Percentiles rank a stretch among this genome's conserved stretches.
Conservation (phyloP, 805 yeast species). For the Saturnispora gosingensis region DNA sequence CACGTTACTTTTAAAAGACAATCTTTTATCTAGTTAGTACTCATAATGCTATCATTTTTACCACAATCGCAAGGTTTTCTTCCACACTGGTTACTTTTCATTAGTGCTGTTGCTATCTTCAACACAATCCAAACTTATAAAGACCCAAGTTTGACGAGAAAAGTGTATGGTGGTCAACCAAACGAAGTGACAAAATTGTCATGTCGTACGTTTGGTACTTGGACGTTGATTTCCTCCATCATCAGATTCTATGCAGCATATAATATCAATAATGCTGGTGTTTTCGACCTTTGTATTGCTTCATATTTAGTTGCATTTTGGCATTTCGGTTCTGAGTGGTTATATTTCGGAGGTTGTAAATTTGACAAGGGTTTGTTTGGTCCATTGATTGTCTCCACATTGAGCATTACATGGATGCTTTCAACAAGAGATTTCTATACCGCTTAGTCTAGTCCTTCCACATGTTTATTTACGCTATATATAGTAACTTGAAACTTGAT, state of each 20-base stretch:
- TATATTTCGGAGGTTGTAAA: constrained; percentile 66
- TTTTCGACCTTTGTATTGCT: constrained; percentile 70
- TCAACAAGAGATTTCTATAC: constrained; percentile 55
- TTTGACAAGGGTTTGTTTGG: constrained; percentile 85
- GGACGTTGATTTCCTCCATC: constrained; percentile 84
- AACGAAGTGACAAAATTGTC: constrained; percentile 51
- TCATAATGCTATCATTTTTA: constrained; percentile 18
- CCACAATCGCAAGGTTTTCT: constrained; percentile 46
- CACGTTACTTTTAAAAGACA: not conserved
- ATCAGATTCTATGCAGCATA: constrained; percentile 85
- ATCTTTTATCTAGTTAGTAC: not conserved
- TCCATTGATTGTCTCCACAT: constrained; percentile 73
- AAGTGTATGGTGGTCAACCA: constrained; percentile 66
- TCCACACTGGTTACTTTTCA: constrained; percentile 72
- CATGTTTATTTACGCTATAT: not conserved
- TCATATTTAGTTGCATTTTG: constrained; percentile 74
- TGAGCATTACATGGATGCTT: constrained; percentile 76
- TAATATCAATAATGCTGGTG: constrained; percentile 54
- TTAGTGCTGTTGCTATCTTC: constrained; percentile 84
- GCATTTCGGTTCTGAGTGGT: constrained; percentile 82
- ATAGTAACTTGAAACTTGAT: not conserved
- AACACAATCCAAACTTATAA: constrained; percentile 82
- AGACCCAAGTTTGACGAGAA: constrained; percentile 60
- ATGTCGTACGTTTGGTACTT: constrained; percentile 97
- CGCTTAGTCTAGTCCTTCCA: not conserved